Percentiles rank a stretch among this genome's conserved stretches.
Conservation (phyloP, 2,329 filamentous ascomycete species). For the Diplodia intermedia region DNA sequence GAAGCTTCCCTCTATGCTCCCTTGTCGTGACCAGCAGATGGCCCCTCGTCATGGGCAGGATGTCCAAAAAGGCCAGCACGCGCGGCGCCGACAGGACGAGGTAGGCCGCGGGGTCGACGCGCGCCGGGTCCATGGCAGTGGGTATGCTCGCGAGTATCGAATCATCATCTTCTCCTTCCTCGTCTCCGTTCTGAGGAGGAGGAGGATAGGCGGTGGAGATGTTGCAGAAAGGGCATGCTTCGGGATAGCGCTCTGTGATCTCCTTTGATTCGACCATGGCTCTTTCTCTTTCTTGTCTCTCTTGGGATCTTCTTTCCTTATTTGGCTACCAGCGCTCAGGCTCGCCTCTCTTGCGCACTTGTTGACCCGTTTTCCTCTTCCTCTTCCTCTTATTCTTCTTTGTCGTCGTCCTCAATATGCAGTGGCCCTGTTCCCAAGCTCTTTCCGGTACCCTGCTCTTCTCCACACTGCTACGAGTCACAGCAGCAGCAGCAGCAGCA, state of each 20-base stretch:
- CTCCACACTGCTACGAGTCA: neutral
- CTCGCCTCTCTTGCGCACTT: neutral
- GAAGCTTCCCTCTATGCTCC: slow-evolving; percentile 77
- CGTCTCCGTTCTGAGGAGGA: no score
- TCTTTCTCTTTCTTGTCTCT: neutral
- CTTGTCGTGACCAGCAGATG: slow-evolving; percentile 85
- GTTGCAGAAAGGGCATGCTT: slow-evolving; percentile 64
- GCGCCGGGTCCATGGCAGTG: slow-evolving; percentile 38
- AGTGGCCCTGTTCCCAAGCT: neutral
- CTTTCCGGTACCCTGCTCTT: neutral
- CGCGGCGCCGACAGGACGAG: slow-evolving; percentile 78
- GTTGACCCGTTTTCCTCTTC: neutral
- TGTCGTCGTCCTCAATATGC: neutral
- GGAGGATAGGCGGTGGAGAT: slow-evolving; percentile 61
- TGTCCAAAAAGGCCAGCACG: slow-evolving; percentile 89
- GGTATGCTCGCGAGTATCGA: slow-evolving; percentile 38
- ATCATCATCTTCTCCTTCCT: no score
- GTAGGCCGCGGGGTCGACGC: slow-evolving; percentile 52
- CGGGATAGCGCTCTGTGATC: slow-evolving; percentile 45
- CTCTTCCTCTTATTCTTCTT: neutral
- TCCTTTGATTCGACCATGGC: slow-evolving; percentile 22
- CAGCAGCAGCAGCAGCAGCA: neutral
- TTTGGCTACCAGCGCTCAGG: no score
- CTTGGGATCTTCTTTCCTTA: neutral
- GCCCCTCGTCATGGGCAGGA: slow-evolving; percentile 82